Conservation (phyloP, 345 rosid genomes). For the Melaleuca alternifolia region DNA sequence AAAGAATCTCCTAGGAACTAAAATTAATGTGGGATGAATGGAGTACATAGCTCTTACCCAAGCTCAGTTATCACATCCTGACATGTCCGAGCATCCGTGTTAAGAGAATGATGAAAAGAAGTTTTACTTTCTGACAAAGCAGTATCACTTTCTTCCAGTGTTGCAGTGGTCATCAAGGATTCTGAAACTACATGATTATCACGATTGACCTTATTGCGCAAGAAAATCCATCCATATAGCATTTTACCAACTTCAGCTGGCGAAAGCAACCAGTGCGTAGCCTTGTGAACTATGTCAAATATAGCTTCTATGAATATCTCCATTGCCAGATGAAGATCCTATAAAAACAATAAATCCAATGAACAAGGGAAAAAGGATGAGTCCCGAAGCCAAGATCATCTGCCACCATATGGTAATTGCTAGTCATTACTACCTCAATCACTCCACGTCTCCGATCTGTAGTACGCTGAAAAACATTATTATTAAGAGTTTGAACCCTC, state of each 20-base stretch:
- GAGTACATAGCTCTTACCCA: conserved; percentile 44
- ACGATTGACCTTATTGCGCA: conserved; percentile 5
- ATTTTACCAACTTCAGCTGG: conserved; percentile 46
- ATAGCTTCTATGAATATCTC: conserved; percentile 78
- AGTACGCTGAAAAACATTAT: conserved; percentile 59
- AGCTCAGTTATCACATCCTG: conserved; percentile 93
- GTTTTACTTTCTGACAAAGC: conserved; percentile 35
- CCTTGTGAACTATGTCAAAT: conserved; percentile 71
- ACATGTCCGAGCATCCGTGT: conserved; percentile 91
- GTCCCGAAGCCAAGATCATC: not conserved
- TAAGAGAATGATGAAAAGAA: conserved; percentile 49
- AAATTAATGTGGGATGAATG: not conserved
- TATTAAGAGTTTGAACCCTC: conserved; percentile 36
- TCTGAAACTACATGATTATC: conserved; percentile 2
- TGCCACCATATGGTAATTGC: not conserved
- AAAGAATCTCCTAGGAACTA: not conserved
- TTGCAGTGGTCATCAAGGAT: conserved; percentile 34
- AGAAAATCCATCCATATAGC: conserved; percentile 40
- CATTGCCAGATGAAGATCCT: conserved; percentile 93
- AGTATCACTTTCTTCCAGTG: conserved; percentile 61
- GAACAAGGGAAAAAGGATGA: not conserved
- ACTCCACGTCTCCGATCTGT: conserved; percentile 95
- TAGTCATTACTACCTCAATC: conserved; percentile 43
- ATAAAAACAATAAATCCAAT: conserved; percentile 3
- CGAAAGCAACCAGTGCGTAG: conserved; percentile 62